phyloP scores from a whole-genome alignment of 345 rosid species.

The Populus deltoides region DNA sequence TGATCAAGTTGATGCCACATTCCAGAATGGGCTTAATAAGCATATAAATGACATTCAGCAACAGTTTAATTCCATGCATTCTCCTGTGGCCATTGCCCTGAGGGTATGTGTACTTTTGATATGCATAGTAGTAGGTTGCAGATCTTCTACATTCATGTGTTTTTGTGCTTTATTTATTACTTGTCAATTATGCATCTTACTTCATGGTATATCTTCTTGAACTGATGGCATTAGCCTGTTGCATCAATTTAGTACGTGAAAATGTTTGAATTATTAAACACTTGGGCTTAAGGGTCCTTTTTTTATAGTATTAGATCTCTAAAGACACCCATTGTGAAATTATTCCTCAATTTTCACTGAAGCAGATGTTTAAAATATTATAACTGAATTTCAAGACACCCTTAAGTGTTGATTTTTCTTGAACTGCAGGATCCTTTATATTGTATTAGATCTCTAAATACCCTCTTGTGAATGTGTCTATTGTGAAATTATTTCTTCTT shows the following conservation, averaged over 20 bases:
- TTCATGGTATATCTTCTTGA: not conserved
- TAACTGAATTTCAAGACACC: not conserved
- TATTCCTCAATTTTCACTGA: not conserved
- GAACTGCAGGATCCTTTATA: not conserved
- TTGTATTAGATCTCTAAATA: not conserved
- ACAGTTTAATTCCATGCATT: conserved; percentile 59
- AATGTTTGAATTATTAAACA: not conserved
- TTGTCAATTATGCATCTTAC: not conserved
- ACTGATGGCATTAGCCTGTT: not conserved
- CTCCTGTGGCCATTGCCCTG: conserved; percentile 64
- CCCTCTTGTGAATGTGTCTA: not conserved
- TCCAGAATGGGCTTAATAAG: conserved; percentile 72
- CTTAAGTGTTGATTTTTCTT: not conserved
- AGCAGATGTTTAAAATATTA: not conserved
- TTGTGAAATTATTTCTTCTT: not conserved
- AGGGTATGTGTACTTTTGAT: conserved; percentile 41
- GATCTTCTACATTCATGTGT: not conserved
- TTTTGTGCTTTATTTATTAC: not conserved
- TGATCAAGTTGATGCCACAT: conserved; percentile 80
- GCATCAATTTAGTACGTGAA: not conserved
- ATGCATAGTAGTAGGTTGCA: not conserved
- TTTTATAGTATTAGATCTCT: not conserved
- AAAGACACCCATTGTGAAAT: not conserved
- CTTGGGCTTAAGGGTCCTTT: not conserved
- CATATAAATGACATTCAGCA: conserved; percentile 68